Evolutionary conservation across 2,329 filamentous ascomycete genomes (phyloP).

Genomic region (Microdochium trichocladiopsis): DNA sequence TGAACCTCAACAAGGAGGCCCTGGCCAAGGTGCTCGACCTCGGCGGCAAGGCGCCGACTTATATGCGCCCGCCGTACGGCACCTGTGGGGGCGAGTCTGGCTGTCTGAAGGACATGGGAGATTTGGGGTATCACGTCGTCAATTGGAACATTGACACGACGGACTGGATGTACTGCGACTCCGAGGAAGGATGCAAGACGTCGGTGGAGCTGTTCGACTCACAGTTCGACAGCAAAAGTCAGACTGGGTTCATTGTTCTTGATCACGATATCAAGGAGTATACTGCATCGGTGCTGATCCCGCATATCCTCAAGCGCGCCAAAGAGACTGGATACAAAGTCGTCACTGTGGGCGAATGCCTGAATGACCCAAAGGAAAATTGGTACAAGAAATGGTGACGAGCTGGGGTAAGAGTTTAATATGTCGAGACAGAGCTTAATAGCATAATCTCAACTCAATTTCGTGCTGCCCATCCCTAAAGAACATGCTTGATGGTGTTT

Average conservation of each 20-base stretch:
- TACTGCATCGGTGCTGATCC: constrained; percentile 10
- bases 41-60: constrained; percentile 15
- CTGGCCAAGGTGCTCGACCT: not conserved
- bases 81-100: not conserved
- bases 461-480: too few relatives aligned
- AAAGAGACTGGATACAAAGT: constrained; percentile 9
- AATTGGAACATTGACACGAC: constrained; percentile 24
- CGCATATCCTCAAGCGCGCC: constrained; percentile 10
- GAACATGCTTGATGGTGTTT: too few relatives aligned
- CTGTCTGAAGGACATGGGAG: constrained; percentile 17
- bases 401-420: too few relatives aligned
- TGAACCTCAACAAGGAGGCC: not conserved
- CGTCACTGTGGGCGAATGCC: constrained; percentile 14
- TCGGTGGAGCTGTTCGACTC: not conserved
- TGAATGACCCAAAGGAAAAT: constrained; percentile 9
- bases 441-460: too few relatives aligned
- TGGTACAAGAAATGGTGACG: constrained; percentile 9
- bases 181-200: constrained; percentile 13
- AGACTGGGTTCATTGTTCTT: constrained; percentile 18
- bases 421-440: too few relatives aligned
- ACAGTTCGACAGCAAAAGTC: not conserved
- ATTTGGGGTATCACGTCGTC: constrained; percentile 20
- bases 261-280: constrained; percentile 12
- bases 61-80: constrained; percentile 18
- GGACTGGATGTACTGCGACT: not conserved